Percentiles rank a stretch among this genome's conserved stretches.
phyloP scores from a whole-genome alignment of 2,329 filamentous ascomycete genomes.

The Didymella sp. region DNA sequence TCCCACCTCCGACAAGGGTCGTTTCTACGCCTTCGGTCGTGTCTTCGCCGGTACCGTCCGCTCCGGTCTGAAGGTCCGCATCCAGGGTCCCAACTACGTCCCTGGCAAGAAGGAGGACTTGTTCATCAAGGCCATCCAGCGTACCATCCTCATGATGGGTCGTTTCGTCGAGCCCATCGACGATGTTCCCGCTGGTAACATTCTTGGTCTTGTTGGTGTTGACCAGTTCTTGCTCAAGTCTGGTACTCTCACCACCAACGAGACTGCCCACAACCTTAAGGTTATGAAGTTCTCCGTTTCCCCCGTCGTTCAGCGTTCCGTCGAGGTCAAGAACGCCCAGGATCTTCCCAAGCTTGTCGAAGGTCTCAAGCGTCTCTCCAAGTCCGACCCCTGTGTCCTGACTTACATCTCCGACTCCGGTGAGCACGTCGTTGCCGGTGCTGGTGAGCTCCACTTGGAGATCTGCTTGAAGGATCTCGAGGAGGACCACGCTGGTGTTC shows the following conservation, averaged over 20 bases:
- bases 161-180: conserved; percentile 98
- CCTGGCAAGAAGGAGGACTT: conserved; percentile 99
- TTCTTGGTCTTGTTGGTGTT: conserved; percentile 98
- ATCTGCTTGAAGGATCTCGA: conserved; percentile 99
- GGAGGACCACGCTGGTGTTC: conserved; percentile 98
- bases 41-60: conserved; percentile 98
- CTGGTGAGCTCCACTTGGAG: conserved; percentile 98
- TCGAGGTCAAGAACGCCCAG: conserved; percentile 99
- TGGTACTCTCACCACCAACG: conserved; percentile 96
- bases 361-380: conserved; percentile 99
- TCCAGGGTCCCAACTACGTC: conserved; percentile 98
- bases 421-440: conserved; percentile 99
- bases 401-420: conserved; percentile 88
- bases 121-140: conserved; percentile 99
- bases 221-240: conserved; percentile 99
- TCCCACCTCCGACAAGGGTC: conserved; percentile 98
- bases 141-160: conserved; percentile 99
- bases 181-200: conserved; percentile 99
- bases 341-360: conserved; percentile 99
- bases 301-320: conserved; percentile 96
- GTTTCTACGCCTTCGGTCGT: conserved; percentile 99
- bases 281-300: conserved; percentile 99
- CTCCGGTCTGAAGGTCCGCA: conserved; percentile 99
- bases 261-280: conserved; percentile 99
- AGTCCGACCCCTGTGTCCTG: conserved; percentile 98